Base-by-base conservation (phyloP, 768 basidiomycete genomes). In the Exidia glandulosa region DNA sequence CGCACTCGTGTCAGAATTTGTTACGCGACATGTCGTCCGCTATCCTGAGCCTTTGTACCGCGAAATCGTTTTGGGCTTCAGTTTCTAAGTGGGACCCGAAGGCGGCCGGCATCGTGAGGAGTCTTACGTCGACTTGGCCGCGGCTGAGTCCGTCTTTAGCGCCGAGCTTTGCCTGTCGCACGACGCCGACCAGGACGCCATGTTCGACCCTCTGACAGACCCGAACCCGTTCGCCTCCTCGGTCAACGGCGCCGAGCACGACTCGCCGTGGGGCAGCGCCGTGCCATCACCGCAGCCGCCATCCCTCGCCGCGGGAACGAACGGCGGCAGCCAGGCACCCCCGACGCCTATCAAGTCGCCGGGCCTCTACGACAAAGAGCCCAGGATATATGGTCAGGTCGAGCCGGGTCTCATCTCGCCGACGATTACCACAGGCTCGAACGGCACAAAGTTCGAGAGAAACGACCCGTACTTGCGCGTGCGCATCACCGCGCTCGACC, bases 401-500 rank as follows among this genome's bases (percentile, higher is more conserved):
- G 87, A 88, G 57, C 81, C 85, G 45, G 90, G 91, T 2, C 80
- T 93, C 31, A 83, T 93, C 58, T 90, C 90, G 27, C 90, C 90
- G 12, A 73, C 80, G 59, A 78, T 82, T 1, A 82, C 82, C 25
- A 76, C 81, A 2, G 78, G 79, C 30, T 77, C 85, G 0, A 90
- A 89, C 68, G 90, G 90, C 4, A 69, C 75, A 32, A 84, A 76
- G 61, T 87, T 80, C 64, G 90, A 92, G 75, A 87, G 81, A 73
- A 76, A 73, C 31, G 90, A 88, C 65, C 89, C 90, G 29, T 96
- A 91, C 71, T 78, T 99, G 61, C 80, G 91, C 68, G 90, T 95
- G 54, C 80, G 92, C 68, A 88, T 99, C 63, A 88, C 90, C 19
- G 89, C 86, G 14, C 71, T 99, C 68, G 96, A 99, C 73, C 82